A percentile compares a stretch with the other conserved stretches of the same genome.
These are phyloP conservation scores for Exobasidium cylindrosporum DNA, from an alignment of 1,284 basidiomycete species.

Conservation along the genomic window DNA sequence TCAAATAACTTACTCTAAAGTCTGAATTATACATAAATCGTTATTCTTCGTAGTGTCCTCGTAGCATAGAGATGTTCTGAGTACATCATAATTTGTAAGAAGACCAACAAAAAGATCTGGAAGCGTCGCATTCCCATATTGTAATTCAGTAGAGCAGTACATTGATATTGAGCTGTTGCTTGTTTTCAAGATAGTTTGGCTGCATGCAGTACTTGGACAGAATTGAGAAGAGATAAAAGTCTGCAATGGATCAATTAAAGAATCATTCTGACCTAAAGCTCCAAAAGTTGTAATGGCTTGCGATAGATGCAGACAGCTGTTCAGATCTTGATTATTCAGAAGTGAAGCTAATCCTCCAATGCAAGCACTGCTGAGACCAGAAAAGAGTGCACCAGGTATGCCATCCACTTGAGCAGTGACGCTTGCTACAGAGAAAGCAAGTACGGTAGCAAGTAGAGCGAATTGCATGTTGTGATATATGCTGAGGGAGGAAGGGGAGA, in stretches of 20 bases:
- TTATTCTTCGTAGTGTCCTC: neutral
- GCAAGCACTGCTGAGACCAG: neutral
- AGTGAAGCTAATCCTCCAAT: neutral
- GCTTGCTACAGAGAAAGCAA: neutral
- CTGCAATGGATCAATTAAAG: neutral
- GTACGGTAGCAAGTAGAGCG: neutral
- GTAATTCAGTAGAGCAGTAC: neutral
- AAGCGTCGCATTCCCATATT: neutral
- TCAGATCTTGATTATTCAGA: neutral
- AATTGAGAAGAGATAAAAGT: neutral
- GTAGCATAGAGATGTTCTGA: neutral
- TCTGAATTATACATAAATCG: neutral
- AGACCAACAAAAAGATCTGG: neutral
- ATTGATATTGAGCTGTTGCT: neutral
- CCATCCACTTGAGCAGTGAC: neutral
- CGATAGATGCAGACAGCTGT: neutral
- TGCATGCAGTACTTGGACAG: neutral
- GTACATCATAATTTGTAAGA: neutral
- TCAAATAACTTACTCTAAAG: constrained; percentile 1
- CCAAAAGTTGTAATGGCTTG: neutral
- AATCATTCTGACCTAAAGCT: neutral
- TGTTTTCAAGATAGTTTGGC: neutral
- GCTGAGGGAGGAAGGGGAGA: too few relatives aligned
- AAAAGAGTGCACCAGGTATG: neutral
- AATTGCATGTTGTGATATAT: neutral